Percentiles rank a stretch among this genome's conserved stretches.
Conservation (phyloP, 495 filamentous ascomycete species). For the Hypoxylon rickii region DNA sequence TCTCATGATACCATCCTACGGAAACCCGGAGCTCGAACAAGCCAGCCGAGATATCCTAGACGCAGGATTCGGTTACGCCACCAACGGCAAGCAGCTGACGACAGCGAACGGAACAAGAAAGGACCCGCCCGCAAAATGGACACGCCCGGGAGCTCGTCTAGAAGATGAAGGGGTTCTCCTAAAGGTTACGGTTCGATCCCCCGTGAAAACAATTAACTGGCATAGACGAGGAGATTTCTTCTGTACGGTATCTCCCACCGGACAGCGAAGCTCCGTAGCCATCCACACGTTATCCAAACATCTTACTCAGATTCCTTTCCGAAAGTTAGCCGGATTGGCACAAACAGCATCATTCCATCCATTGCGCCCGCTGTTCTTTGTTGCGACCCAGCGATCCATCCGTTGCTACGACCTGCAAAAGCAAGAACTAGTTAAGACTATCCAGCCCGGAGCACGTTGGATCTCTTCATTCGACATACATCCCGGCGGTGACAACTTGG, state of each 20-base stretch:
- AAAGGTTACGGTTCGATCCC: conserved; percentile 76
- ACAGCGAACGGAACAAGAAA: conserved; percentile 68
- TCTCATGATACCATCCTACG: conserved; percentile 75
- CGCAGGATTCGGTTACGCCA: conserved; percentile 87
- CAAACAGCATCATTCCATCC: conserved; percentile 96
- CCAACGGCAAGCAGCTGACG: conserved; percentile 60
- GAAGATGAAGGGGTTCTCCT: conserved; percentile 77
- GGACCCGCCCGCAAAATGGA: conserved; percentile 78
- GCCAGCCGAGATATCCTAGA: conserved; percentile 76
- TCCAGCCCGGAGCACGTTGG: conserved; percentile 93
- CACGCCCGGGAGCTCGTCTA: conserved; percentile 72
- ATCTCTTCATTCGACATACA: conserved; percentile 94
- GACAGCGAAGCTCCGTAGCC: conserved; percentile 80
- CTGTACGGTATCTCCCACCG: conserved; percentile 81
- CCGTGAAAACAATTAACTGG: conserved; percentile 90
- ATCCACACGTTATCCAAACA: conserved; percentile 97
- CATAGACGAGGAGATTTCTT: conserved; percentile 95
- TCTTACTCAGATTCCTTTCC: conserved; percentile 91
- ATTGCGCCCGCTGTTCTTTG: conserved; percentile 87
- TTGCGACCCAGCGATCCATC: conserved; percentile 90
- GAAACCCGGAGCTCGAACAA: conserved; percentile 70
- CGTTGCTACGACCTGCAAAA: conserved; percentile 89
- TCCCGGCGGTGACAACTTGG: conserved; percentile 88
- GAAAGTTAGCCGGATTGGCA: conserved; percentile 78
- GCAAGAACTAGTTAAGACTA: conserved; percentile 85